Conservation (phyloP, 495 filamentous ascomycete species). For the Podospora pseudocomata region DNA sequence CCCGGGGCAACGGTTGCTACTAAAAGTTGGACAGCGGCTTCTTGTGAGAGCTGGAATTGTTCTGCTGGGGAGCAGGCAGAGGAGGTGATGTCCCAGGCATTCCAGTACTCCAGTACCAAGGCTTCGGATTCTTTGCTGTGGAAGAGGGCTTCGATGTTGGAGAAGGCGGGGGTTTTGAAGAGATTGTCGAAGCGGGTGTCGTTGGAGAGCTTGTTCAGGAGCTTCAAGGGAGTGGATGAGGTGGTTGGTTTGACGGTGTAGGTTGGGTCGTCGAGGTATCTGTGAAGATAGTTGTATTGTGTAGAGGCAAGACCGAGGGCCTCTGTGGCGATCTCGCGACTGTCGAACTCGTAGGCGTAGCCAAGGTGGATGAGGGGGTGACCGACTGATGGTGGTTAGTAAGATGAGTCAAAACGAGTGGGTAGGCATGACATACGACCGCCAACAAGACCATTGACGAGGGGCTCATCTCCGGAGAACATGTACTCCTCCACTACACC, state of each 20-base stretch:
- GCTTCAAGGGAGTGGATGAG: conserved; percentile 62
- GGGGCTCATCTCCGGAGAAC: conserved; percentile 67
- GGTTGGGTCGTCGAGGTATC: conserved; percentile 68
- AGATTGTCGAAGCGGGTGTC: conserved; percentile 57
- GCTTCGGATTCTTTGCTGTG: conserved; percentile 53
- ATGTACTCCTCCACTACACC: conserved; percentile 69
- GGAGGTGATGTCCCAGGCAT: conserved; percentile 63
- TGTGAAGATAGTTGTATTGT: conserved; percentile 73
- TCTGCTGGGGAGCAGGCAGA: conserved; percentile 54
- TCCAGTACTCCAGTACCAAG: conserved; percentile 80
- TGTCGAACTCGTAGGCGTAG: conserved; percentile 81
- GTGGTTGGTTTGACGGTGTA: conserved; percentile 55
- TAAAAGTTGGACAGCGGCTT: conserved; percentile 68
- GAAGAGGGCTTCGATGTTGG: conserved; percentile 67
- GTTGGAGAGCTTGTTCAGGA: conserved; percentile 57
- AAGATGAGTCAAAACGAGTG: not conserved
- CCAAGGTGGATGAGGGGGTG: conserved; percentile 87
- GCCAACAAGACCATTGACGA: conserved; percentile 72
- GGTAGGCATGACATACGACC: conserved; percentile 59
- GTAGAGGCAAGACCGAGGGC: conserved; percentile 65
- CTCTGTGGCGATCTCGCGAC: conserved; percentile 77
- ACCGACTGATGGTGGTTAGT: conserved; percentile 56
- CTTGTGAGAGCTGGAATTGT: conserved; percentile 74
- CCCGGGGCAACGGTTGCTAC: conserved; percentile 56
- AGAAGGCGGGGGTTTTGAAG: conserved; percentile 53